A percentile compares a stretch with the other conserved stretches of the same genome.
Evolutionary conservation across 768 basidiomycete species (phyloP).

Genomic region (Lenzites betulinus): DNA sequence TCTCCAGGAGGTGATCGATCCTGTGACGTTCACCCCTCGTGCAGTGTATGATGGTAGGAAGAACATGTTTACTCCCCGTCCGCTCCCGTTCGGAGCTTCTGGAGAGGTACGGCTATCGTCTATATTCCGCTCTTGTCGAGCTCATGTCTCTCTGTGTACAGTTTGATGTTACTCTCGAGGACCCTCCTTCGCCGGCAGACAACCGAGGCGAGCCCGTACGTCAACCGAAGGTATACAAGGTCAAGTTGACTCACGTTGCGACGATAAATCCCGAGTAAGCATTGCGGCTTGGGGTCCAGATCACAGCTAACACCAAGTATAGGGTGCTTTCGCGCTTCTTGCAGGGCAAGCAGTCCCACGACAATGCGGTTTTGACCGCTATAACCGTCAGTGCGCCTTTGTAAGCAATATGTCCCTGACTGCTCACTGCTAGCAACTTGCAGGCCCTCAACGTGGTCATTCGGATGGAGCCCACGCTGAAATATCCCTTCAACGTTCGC

Average conservation of each 20-base stretch:
- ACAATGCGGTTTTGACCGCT: conserved; percentile 67
- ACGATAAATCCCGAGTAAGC: conserved; percentile 85
- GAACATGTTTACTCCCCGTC: conserved; percentile 65
- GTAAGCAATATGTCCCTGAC: not conserved
- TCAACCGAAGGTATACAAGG: conserved; percentile 67
- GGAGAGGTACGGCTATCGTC: conserved; percentile 43
- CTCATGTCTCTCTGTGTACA: conserved; percentile 28
- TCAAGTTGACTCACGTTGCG: conserved; percentile 65
- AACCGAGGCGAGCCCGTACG: conserved; percentile 12
- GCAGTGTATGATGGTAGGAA: conserved; percentile 82
- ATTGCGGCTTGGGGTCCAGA: not conserved
- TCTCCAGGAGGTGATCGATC: conserved; percentile 59
- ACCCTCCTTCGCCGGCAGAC: conserved; percentile 35
- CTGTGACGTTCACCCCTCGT: conserved; percentile 69
- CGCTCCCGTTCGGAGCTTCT: conserved; percentile 59
- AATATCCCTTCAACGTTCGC: conserved; percentile 70
- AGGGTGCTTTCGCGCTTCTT: conserved; percentile 70
- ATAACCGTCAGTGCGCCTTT: conserved; percentile 50
- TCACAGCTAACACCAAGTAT: not conserved
- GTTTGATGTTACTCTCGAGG: conserved; percentile 62
- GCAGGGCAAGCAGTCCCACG: conserved; percentile 62
- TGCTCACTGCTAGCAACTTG: not conserved
- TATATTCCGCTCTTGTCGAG: not conserved
- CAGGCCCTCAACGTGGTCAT: conserved; percentile 77
- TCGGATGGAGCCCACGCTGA: conserved; percentile 69